phyloP scores from a whole-genome alignment of 352 stramenopile species.

The Blastocystis sp. region DNA sequence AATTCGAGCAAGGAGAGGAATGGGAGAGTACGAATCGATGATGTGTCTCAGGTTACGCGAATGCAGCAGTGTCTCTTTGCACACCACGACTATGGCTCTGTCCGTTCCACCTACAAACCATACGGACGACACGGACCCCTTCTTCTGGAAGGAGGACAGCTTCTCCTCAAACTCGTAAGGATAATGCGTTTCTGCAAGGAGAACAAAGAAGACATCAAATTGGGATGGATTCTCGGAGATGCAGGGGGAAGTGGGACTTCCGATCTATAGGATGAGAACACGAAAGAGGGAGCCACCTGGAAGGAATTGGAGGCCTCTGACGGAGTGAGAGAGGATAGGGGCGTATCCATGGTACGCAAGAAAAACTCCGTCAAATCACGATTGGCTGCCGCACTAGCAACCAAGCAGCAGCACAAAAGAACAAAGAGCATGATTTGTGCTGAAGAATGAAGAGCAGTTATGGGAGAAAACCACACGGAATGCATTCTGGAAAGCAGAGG shows the following conservation, averaged over 20 bases:
- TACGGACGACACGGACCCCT: not conserved
- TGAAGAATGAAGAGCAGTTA: not conserved
- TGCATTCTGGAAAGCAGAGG: too few species aligned
- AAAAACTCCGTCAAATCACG: not conserved
- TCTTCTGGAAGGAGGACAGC: not conserved
- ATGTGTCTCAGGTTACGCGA: not conserved
- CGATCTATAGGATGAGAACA: not conserved
- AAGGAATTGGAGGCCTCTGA: not conserved
- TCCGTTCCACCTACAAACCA: constrained; percentile 30
- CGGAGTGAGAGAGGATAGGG: constrained; percentile 5
- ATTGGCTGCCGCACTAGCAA: not conserved
- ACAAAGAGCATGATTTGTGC: not conserved
- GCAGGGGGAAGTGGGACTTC: not conserved
- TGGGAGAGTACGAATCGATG: constrained; percentile 14
- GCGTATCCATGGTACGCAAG: not conserved
- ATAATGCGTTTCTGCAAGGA: not conserved
- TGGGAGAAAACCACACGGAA: not conserved
- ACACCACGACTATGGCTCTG: not conserved
- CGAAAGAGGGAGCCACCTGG: not conserved
- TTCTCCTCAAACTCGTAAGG: constrained; percentile 1
- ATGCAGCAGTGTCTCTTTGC: constrained; percentile 13
- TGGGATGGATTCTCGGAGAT: not conserved
- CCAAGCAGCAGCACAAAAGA: not conserved
- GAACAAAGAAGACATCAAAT: constrained; percentile 33
- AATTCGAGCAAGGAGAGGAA: constrained; percentile 37